Evolutionary conservation across 2,329 filamentous ascomycete genomes (phyloP).

Genomic region (Myriangium duriaei): DNA sequence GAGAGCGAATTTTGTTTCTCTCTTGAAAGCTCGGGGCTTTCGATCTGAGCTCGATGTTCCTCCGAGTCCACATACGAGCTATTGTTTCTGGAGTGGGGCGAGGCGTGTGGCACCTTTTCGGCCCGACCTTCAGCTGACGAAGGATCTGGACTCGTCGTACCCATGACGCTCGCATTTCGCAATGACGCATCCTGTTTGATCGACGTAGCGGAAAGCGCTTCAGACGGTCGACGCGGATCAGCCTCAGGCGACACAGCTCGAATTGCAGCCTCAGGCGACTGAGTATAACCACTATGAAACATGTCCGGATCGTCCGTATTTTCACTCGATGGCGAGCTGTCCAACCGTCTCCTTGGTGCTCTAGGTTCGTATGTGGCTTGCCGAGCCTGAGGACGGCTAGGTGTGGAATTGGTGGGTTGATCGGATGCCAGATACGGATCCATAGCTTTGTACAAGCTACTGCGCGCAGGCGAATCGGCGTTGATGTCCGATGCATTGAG

Average conservation of each 20-base stretch:
- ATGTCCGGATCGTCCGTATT: constrained; percentile 38
- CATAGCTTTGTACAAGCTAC: constrained; percentile 77
- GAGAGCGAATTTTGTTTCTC: too few species aligned
- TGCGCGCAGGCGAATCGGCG: constrained; percentile 43
- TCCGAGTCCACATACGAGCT: background rate
- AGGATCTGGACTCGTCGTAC: background rate
- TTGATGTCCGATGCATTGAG: constrained; percentile 36
- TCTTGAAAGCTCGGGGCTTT: background rate
- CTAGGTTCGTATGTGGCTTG: background rate
- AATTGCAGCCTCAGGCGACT: constrained; percentile 59
- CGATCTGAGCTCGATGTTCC: background rate
- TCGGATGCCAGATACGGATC: constrained; percentile 55
- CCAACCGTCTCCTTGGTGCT: constrained; percentile 12
- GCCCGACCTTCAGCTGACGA: too few species aligned
- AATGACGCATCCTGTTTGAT: constrained; percentile 4
- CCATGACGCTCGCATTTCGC: constrained; percentile 2
- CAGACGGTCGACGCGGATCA: constrained; percentile 3
- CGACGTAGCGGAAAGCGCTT: constrained; percentile 8
- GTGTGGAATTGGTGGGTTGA: constrained; percentile 17
- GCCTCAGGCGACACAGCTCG: constrained; percentile 26
- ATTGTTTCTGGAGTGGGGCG: background rate
- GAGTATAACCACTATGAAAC: constrained; percentile 66
- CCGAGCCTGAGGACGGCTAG: constrained; percentile 12
- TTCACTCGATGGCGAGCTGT: constrained; percentile 11
- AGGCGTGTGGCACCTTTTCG: too few species aligned